These are phyloP conservation scores for Narthecium ossifragum DNA, from an alignment of 106 monocot genomes.

Conservation along the genomic window DNA sequence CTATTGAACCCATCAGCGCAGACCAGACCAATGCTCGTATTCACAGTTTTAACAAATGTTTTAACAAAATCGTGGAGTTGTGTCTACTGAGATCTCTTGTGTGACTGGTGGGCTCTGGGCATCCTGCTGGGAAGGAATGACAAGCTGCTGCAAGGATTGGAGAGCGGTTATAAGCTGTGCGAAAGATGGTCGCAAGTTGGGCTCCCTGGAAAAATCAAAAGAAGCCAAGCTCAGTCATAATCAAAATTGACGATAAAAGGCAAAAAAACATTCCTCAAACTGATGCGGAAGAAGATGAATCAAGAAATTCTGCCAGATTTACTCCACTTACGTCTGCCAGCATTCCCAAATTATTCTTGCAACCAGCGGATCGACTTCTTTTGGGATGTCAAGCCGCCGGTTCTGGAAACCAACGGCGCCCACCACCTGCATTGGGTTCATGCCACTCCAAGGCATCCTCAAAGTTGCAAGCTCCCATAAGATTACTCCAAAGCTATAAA, in stretches of 20 bases:
- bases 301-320: neutral
- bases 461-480: constrained; percentile 96
- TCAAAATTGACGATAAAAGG: neutral
- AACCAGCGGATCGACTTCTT: constrained; percentile 87
- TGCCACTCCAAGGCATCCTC: constrained; percentile 93
- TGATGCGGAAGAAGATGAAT: no score
- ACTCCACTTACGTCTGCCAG: constrained; percentile 75
- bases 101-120: constrained; percentile 35
- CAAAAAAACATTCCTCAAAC: neutral
- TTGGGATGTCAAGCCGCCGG: constrained; percentile 86
- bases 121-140: constrained; percentile 50
- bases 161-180: constrained; percentile 60
- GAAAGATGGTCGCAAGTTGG: constrained; percentile 88
- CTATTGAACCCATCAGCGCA: constrained; percentile 12
- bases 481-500: constrained; percentile 97
- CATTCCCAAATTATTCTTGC: constrained; percentile 80
- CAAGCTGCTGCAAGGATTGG: constrained; percentile 65
- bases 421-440: constrained; percentile 99
- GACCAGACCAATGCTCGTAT: constrained; percentile 1
- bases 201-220: constrained; percentile 48
- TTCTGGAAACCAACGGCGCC: constrained; percentile 98
- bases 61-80: constrained; percentile 39
- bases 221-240: neutral
- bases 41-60: constrained; percentile 14
- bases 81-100: constrained; percentile 63